These are phyloP conservation scores for Glarea lozoyensis DNA, from an alignment of 495 filamentous ascomycete genomes.

Conservation along the genomic window DNA sequence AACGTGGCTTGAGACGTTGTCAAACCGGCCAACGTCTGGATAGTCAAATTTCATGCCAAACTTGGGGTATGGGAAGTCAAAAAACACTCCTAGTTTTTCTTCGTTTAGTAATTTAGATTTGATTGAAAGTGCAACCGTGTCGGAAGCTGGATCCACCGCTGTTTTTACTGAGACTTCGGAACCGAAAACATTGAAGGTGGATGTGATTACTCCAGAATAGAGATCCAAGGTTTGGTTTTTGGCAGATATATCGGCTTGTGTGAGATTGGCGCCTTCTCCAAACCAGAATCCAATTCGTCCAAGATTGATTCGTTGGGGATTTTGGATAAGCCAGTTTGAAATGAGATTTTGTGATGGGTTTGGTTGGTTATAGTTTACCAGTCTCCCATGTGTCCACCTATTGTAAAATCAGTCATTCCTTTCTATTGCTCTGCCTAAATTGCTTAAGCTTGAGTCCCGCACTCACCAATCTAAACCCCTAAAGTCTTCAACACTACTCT, in stretches of 20 bases:
- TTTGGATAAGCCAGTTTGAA: constrained; percentile 43
- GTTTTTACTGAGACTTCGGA: constrained; percentile 32
- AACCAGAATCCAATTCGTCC: constrained; percentile 39
- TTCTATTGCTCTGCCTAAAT: no score
- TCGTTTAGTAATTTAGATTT: constrained; percentile 28
- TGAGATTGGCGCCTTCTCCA: constrained; percentile 25
- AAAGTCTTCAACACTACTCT: constrained; percentile 6
- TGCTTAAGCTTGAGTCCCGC: constrained; percentile 26
- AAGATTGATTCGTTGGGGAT: constrained; percentile 43
- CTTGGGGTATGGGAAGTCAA: constrained; percentile 42
- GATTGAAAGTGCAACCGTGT: constrained; percentile 36
- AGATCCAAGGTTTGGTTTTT: constrained; percentile 39
- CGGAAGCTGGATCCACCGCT: constrained; percentile 34
- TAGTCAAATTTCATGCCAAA: constrained; percentile 29
- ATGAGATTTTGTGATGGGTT: constrained; percentile 41
- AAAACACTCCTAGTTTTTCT: constrained; percentile 33
- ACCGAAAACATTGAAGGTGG: constrained; percentile 34
- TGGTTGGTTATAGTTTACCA: constrained; percentile 43
- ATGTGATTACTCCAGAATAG: constrained; percentile 36
- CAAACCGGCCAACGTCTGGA: constrained; percentile 35
- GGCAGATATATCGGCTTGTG: constrained; percentile 27
- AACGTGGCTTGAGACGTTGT: constrained; percentile 32
- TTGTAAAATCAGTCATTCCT: no score
- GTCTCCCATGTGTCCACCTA: constrained; percentile 46
- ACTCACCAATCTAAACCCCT: constrained; percentile 13